Evolutionary conservation across 1,284 basidiomycete genomes (phyloP), one percentile per base, ranked within the genome.

Genomic region (Cerioporus squamosus): DNA sequence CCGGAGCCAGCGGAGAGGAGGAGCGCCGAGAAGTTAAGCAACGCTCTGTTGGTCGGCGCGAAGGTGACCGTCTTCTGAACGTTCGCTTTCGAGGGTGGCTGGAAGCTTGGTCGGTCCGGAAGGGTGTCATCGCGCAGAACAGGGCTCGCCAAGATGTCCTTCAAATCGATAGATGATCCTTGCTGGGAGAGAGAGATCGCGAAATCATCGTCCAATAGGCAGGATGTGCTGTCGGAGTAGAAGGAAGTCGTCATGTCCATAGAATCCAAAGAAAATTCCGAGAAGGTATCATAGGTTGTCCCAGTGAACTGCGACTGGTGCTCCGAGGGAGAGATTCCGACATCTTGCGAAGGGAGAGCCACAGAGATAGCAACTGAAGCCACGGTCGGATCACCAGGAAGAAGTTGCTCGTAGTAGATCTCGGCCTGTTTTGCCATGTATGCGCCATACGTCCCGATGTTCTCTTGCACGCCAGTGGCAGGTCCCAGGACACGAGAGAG

Each of bases 401-500:
- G 51, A 46, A 79, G 68, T 1, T 71, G 70, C 50, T 79, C 72
- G 59, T 79, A 82, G 68, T 81, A 83, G 43, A 75, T 69, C 54
- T 74, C 74, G 29, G 73, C 71, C 65, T 76, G 80, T 57, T 78
- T 75, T 57, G 79, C 74, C 84, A 85, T 86, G 64, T 80, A 77
- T 42, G 76, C 71, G 59, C 75, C 76, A 68, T 86, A 87, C 5
- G 80, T 79, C 31, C 82, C 84, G 53, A 80, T 75, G 51, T 72
- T 77, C 66, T 86, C 83, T 64, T 82, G 77, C 46, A 83, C 74
- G 36, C 79, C 80, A 29, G 66, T 59, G 18, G 78, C 74, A 55
- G 78, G 77, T 9, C 79, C 81, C 46, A 87, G 75, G 36, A 75
- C 77, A 57, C 74, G 74, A 59, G 80, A 77, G 23, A 88, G 72